Conservation (phyloP, 2,329 filamentous ascomycete genomes). For the Thielaviopsis musarum region DNA sequence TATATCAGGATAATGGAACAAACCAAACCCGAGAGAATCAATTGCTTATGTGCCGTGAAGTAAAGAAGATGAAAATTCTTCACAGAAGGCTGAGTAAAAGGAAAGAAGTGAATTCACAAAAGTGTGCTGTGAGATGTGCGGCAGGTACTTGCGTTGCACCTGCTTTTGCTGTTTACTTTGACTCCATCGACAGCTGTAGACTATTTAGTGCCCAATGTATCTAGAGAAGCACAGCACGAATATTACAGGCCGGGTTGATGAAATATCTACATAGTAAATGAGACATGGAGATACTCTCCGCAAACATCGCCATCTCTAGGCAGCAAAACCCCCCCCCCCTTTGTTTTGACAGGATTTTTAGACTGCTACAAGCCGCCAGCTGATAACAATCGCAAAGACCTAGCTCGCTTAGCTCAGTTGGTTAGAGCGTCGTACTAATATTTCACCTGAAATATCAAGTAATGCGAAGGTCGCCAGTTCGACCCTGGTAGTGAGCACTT, state of each 20-base stretch:
- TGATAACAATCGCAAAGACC: background rate
- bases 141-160: too few relatives aligned
- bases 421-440: slow-evolving; percentile 5
- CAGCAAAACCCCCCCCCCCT: too few relatives aligned
- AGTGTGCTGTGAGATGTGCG: background rate
- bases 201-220: too few relatives aligned
- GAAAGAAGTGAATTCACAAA: background rate
- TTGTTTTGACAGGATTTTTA: too few relatives aligned
- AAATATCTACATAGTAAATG: too few relatives aligned
- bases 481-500: slow-evolving; percentile 3
- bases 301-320: too few relatives aligned
- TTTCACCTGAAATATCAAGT: background rate
- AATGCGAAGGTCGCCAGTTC: slow-evolving; percentile 5
- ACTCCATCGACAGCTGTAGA: too few relatives aligned
- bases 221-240: too few relatives aligned
- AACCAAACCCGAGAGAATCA: background rate
- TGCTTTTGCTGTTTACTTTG: too few relatives aligned
- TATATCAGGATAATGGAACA: background rate
- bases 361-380: too few relatives aligned
- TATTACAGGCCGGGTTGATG: too few relatives aligned
- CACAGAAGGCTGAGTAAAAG: background rate
- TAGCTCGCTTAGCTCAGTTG: slow-evolving; percentile 4
- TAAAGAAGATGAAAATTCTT: background rate
- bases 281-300: too few relatives aligned
- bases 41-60: background rate